These are phyloP conservation scores for Volvox carteri DNA, from an alignment of 163 green algal species.

Conservation along the genomic window DNA sequence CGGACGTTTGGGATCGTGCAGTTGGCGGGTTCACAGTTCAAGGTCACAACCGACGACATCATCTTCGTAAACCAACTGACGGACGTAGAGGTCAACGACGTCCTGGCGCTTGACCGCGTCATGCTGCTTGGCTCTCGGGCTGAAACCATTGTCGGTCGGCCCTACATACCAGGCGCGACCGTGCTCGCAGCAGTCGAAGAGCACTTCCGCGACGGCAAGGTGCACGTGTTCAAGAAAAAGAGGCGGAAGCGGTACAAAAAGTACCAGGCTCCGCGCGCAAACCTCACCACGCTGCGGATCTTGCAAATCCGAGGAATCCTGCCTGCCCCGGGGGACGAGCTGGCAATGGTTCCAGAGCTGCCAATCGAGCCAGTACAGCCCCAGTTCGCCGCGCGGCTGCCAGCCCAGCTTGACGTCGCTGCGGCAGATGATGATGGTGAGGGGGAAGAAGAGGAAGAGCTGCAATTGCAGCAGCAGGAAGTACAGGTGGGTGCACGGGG, in stretches of 20 bases:
- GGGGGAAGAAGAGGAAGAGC: background rate
- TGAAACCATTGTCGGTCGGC: slow-evolving; percentile 89
- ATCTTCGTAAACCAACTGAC: slow-evolving; percentile 77
- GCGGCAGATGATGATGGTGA: no score
- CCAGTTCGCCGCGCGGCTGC: background rate
- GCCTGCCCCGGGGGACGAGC: slow-evolving; percentile 16
- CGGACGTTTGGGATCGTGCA: slow-evolving; percentile 88
- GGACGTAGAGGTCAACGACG: slow-evolving; percentile 79
- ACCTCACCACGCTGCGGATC: slow-evolving; percentile 75
- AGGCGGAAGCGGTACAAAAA: slow-evolving; percentile 89
- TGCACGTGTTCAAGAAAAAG: slow-evolving; percentile 96
- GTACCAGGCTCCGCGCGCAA: slow-evolving; percentile 78
- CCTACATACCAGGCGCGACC: slow-evolving; percentile 79
- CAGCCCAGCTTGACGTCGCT: no score
- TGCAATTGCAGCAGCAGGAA: background rate
- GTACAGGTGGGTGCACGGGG: background rate
- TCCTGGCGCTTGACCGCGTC: slow-evolving; percentile 84
- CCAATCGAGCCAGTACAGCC: background rate
- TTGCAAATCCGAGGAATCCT: slow-evolving; percentile 65
- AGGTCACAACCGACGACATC: slow-evolving; percentile 82
- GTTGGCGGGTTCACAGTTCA: slow-evolving; percentile 87
- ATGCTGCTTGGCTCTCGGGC: slow-evolving; percentile 84
- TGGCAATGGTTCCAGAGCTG: slow-evolving; percentile 29
- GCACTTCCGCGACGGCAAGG: slow-evolving; percentile 92
- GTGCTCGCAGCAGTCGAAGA: slow-evolving; percentile 90